Base-by-base conservation (phyloP, 2,329 filamentous ascomycete genomes). In the Blastomyces gilchristii region DNA sequence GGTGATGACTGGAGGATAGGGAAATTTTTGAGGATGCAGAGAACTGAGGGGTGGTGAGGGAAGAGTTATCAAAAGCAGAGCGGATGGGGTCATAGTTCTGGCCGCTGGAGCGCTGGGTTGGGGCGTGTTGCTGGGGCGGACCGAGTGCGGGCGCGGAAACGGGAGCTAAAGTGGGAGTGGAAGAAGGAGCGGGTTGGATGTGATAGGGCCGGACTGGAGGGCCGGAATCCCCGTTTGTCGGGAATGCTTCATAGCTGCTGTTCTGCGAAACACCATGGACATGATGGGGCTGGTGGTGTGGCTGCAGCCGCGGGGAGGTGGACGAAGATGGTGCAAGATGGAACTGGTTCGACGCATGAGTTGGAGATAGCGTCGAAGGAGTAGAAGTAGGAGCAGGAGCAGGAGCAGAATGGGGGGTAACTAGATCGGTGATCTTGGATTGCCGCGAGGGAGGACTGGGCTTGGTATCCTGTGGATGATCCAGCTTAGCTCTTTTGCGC, bases 51-150 rank as follows among this genome's bases (percentile, higher is more conserved):
- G 73, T 68, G 60, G 75, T 64, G 71, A 73, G 70, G 53, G 75
- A 68, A 65, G 74, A 67, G 61, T 76, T 70, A 68, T 73, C 69
- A 56, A 83, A 89, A n/a, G 88, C 83, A 6, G 84, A 90, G 57
- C 92, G 85, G 67, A 96, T 91, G 0, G 92, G 92, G 74, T 97
- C 92, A 76, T 94, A 97, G 70, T 88, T 90, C 71, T 91, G 89
- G 53, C 91, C 88, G 70, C 88, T 89, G 16, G 87, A 86, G 59
- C 87, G 80, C 58, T 80, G 77, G 9, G 74, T 69, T 14, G 68
- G 70, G 60, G 67, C 62, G 3, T 53, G 78, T 65, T 65, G 75
- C 66, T 78, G 79, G 63, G 81, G 75, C 61, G 65, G 79, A 79
- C 59, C 79, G 77, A 14, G 47, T 14, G 18, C n/a, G 80, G 78